Evolutionary conservation across 345 rosid species (phyloP), one percentile per base, ranked within the genome.

Genomic region (Populus nigra): DNA sequence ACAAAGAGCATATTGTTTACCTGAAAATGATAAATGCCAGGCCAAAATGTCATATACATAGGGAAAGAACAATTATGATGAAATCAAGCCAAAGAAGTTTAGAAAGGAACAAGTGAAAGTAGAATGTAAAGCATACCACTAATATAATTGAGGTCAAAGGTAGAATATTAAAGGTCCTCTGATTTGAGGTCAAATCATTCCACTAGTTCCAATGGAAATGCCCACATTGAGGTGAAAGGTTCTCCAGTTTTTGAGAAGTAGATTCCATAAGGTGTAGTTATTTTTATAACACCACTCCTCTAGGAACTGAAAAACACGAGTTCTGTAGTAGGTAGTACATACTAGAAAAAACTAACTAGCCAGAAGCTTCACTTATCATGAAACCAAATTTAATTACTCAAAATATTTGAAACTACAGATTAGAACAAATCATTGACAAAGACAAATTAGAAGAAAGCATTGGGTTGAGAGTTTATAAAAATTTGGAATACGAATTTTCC

Each of bases 401-500:
- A 45, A 70, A 59, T 45, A 47, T 27, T 71, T 25, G 73, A 49
- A 71, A 71, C 63, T 59, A 59, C 29, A 59, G 23, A n/a, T 59
- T 59, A 20, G 63, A n/a, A 23, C 29, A 59, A 59, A 59, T 59
- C 29, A 59, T 9, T 59, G 29, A n/a, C 29, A 59, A 55, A 25
- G 10, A 20, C 8, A 47, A 49, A 16, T 27, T 27, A 49, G 22
- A 70, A 11, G 18, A 15, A 27, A 43, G 7, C 9, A 69, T 1
- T n/a, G 18, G 18, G 27, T 43, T 41, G 23, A 23, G 49, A 38
- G 23, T 11, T 35, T 16, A 16, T 23, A 70, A 27, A 10, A 39
- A 74, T 10, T 9, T 16, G 22, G 33, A 39, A 41, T 2, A 33
- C 49, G 17, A 41, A 43, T 18, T 63, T 45, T 45, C 57, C 29